Evolutionary conservation across 495 filamentous ascomycete species (phyloP), one percentile per base, ranked within the genome.

Genomic region (Podospora conica): DNA sequence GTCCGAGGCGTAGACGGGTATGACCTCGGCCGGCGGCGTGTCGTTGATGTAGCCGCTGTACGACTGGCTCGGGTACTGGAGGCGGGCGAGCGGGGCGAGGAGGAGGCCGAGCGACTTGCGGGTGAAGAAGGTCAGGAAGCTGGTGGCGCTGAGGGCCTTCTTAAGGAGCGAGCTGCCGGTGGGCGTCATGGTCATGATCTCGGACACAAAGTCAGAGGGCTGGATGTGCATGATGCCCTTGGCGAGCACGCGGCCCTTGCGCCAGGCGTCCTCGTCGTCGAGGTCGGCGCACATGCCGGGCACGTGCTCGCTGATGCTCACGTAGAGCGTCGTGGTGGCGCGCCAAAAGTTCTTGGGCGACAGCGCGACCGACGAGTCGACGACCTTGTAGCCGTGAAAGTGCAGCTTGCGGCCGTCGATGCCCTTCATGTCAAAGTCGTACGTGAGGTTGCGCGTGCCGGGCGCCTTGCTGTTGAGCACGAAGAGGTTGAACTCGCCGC

Each of bases 291-390:
- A 71, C 59, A 70, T 73, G 40, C 70, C 70, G 9, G 55, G 53
- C 3, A 74, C 55, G 27, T 74, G 69, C 63, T 82, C 76, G 58
- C 79, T 80, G 67, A 83, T 72, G 10, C 79, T 85, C 56, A 86
- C 82, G 64, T 89, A 87, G 12, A 90, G 79, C 1, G 86, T 88
- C 21, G 84, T 86, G 9, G 87, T 87, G 9, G 86, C 84, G 64
- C 79, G 78, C 88, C 88, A 90, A 60, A 86, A 84, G 54, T 80
- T 75, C 9, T 72, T 63, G 11, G 80, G 74, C 1, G 81, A 81
- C 63, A 90, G 76, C 1, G 86, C 81, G 29, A 86, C 82, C 0
- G 76, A 83, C 6, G 85, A 83, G 73, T 88, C 81, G 31, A 91
- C 79, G 6, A 86, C 75, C 74, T 90, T 89, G 71, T 82, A 84